These are phyloP conservation scores for Alloascoidea hylecoeti DNA, from an alignment of 805 yeast species.

Conservation along the genomic window DNA sequence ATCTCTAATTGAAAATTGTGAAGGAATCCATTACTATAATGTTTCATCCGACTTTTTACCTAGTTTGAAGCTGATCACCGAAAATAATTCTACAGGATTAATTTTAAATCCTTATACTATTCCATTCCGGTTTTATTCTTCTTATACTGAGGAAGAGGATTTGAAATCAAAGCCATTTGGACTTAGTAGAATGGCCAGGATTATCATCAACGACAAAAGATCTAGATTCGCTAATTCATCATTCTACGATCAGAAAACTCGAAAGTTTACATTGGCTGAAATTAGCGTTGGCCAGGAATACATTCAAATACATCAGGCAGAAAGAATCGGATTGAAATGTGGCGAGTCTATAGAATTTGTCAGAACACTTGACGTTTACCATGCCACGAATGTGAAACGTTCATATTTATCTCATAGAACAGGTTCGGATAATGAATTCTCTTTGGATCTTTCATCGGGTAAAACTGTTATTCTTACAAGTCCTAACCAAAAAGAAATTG, in stretches of 20 bases:
- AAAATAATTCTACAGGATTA: too few relatives aligned
- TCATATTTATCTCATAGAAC: slow-evolving; percentile 24
- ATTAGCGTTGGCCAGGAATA: slow-evolving; percentile 58
- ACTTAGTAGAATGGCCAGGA: background rate
- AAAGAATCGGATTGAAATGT: background rate
- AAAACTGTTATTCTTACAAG: slow-evolving; percentile 27
- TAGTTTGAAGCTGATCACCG: slow-evolving; percentile 12
- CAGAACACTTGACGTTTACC: slow-evolving; percentile 20
- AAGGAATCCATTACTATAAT: slow-evolving; percentile 33
- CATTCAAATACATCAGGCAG: slow-evolving; percentile 30
- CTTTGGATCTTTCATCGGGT: slow-evolving; percentile 24
- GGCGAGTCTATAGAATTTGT: background rate
- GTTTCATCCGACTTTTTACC: slow-evolving; percentile 17
- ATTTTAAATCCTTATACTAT: slow-evolving; percentile 15
- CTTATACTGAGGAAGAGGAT: slow-evolving; percentile 19
- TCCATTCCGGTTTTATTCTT: slow-evolving; percentile 26
- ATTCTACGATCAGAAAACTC: slow-evolving; percentile 12
- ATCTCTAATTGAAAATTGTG: slow-evolving; percentile 35
- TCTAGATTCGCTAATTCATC: background rate
- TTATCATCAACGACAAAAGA: background rate
- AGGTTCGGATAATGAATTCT: slow-evolving; percentile 35
- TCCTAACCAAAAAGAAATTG: slow-evolving; percentile 42
- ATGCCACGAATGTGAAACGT: slow-evolving; percentile 23
- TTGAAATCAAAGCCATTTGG: background rate
- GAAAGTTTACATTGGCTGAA: slow-evolving; percentile 43